These are phyloP conservation scores for Metroxylon sagu DNA, from an alignment of 176 grass and related monocot genomes.

Conservation along the genomic window DNA sequence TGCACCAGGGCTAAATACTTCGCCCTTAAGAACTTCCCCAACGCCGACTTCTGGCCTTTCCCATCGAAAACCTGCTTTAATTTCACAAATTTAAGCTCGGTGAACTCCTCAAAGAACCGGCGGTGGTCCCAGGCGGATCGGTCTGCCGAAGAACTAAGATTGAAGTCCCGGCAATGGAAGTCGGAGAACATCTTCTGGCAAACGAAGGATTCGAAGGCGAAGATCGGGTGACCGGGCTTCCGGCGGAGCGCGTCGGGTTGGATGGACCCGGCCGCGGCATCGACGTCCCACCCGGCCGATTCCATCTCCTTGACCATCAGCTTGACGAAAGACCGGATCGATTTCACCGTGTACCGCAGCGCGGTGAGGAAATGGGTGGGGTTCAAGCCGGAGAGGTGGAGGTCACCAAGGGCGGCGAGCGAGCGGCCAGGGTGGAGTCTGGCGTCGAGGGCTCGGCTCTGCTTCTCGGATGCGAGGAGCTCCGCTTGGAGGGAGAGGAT, in stretches of 20 bases:
- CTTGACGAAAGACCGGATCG: slow-evolving; percentile 74
- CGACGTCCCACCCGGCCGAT: slow-evolving; percentile 65
- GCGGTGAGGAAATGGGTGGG: slow-evolving; percentile 82
- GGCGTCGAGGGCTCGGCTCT: slow-evolving; percentile 44
- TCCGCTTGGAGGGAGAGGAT: slow-evolving; percentile 11
- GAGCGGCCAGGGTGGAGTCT: slow-evolving; percentile 64
- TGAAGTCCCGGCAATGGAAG: slow-evolving; percentile 71
- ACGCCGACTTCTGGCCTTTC: slow-evolving; percentile 30
- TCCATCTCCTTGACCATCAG: slow-evolving; percentile 65
- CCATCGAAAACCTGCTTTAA: slow-evolving; percentile 42
- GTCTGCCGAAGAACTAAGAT: slow-evolving; percentile 60
- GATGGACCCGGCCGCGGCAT: slow-evolving; percentile 44
- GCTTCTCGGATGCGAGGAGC: slow-evolving; percentile 40
- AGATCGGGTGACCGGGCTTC: slow-evolving; percentile 23
- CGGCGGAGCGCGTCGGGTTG: slow-evolving; percentile 39
- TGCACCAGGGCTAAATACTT: slow-evolving; percentile 87
- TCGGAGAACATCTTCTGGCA: slow-evolving; percentile 90
- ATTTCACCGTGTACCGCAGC: slow-evolving; percentile 63
- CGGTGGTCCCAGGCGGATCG: slow-evolving; percentile 48
- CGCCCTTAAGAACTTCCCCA: slow-evolving; percentile 64
- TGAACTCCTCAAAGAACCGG: slow-evolving; percentile 90
- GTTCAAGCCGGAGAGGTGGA: slow-evolving; percentile 81
- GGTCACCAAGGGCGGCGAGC: slow-evolving; percentile 54
- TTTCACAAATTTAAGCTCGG: slow-evolving; percentile 42
- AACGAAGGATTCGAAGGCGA: slow-evolving; percentile 85